phyloP scores from a whole-genome alignment of 345 rosid species.

The Mangifera indica region DNA sequence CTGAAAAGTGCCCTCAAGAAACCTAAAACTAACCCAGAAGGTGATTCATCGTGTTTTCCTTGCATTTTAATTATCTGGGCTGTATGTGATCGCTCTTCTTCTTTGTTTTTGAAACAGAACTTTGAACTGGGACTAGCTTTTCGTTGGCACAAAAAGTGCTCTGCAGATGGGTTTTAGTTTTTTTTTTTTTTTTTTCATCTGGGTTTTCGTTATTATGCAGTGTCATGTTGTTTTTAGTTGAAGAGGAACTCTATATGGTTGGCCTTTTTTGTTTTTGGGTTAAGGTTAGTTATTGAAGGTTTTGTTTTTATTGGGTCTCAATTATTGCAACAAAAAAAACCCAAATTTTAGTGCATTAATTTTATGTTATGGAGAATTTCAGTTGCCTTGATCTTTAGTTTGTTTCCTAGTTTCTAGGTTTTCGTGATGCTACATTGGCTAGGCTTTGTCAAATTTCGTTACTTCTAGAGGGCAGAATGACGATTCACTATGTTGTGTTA shows the following conservation, averaged over 20 bases:
- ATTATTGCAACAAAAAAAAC: no score
- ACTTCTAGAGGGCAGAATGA: background rate
- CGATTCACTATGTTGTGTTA: background rate
- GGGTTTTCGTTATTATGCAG: background rate
- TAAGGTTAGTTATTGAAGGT: background rate
- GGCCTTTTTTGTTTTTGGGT: background rate
- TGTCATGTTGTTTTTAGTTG: background rate
- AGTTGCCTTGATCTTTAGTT: background rate
- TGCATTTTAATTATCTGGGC: background rate
- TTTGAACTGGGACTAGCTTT: constrained; percentile 12
- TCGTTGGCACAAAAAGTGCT: background rate
- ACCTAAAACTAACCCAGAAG: constrained; percentile 43
- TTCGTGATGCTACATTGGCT: background rate
- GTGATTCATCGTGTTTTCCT: constrained; percentile 3
- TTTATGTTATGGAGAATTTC: background rate
- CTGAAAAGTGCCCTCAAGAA: constrained; percentile 85
- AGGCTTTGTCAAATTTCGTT: background rate
- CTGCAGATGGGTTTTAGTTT: constrained; percentile 1
- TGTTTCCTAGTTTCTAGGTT: background rate
- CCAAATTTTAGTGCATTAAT: background rate
- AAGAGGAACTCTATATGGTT: background rate
- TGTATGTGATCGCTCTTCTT: background rate
- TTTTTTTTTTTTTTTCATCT: background rate
- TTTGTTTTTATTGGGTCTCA: no score
- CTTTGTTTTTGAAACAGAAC: constrained; percentile 6